Conservation (phyloP, 139 green algal species). For the Micractinium sp. region DNA sequence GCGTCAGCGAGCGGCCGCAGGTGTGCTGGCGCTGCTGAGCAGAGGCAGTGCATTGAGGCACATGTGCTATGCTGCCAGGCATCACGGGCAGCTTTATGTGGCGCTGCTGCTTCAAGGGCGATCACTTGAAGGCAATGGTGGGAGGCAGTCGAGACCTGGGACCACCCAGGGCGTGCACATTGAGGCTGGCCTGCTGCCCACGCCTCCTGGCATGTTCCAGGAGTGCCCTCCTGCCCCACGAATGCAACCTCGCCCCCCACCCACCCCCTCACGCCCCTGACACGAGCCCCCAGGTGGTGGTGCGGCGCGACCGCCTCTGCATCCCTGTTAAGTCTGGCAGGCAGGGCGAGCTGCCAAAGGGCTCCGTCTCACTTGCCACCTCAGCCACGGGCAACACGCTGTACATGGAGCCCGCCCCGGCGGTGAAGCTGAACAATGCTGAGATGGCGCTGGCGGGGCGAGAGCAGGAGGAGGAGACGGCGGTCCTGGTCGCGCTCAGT, state of each 20-base stretch:
- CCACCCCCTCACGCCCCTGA: too few species aligned
- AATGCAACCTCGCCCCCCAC: neutral
- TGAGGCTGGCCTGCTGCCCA: too few species aligned
- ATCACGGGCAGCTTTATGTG: too few species aligned
- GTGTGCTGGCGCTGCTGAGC: neutral
- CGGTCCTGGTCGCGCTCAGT: conserved; percentile 64
- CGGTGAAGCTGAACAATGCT: conserved; percentile 84
- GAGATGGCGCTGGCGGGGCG: conserved; percentile 67
- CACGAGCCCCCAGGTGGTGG: too few species aligned
- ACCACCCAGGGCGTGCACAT: too few species aligned
- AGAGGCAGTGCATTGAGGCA: neutral
- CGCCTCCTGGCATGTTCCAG: too few species aligned
- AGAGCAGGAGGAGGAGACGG: conserved; percentile 67
- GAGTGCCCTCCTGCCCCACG: too few species aligned
- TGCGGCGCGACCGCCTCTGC: conserved; percentile 59
- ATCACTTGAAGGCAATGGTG: too few species aligned
- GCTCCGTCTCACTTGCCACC: conserved; percentile 66
- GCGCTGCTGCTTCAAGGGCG: too few species aligned
- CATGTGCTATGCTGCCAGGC: too few species aligned
- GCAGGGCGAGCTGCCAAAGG: conserved; percentile 75
- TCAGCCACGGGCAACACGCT: conserved; percentile 72
- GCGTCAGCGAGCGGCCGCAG: conserved; percentile 60
- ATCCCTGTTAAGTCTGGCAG: conserved; percentile 61
- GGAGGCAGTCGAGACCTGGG: too few species aligned
- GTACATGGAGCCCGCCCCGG: conserved; percentile 85